These are phyloP conservation scores for Myxozyma melibiosi DNA, from an alignment of 805 yeast species.

Conservation along the genomic window DNA sequence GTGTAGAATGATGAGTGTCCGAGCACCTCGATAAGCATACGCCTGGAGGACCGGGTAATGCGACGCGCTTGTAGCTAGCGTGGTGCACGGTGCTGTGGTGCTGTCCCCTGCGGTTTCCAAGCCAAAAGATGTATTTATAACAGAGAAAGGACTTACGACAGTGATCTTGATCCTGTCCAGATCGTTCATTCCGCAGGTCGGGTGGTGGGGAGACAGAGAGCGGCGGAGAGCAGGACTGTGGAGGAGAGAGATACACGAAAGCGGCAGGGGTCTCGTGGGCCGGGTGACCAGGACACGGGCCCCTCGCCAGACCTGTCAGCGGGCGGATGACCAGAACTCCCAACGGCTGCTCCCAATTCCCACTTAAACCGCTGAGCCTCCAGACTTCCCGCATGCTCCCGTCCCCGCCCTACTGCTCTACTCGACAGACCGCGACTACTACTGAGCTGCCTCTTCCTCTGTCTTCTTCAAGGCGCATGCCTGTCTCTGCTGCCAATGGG, in stretches of 20 bases:
- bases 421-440: background rate
- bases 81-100: too few species aligned
- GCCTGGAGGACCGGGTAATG: background rate
- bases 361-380: background rate
- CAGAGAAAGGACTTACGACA: slow-evolving; percentile 43
- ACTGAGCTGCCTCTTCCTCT: background rate
- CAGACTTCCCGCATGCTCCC: background rate
- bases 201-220: too few species aligned
- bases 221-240: too few species aligned
- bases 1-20: too few species aligned
- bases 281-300: background rate
- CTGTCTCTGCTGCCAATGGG: slow-evolving; percentile 46
- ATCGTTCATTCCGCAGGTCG: too few species aligned
- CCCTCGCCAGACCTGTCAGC: background rate
- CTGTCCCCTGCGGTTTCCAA: too few species aligned
- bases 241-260: too few species aligned
- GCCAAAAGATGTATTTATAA: background rate
- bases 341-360: slow-evolving; percentile 7
- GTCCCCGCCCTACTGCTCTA: background rate
- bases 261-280: too few species aligned
- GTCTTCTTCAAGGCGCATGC: background rate
- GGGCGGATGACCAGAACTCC: background rate
- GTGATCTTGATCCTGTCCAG: slow-evolving; percentile 62
- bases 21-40: slow-evolving; percentile 1
- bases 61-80: too few species aligned